Conservation (phyloP, 2,329 filamentous ascomycete genomes). For the Hortaea sp. region DNA sequence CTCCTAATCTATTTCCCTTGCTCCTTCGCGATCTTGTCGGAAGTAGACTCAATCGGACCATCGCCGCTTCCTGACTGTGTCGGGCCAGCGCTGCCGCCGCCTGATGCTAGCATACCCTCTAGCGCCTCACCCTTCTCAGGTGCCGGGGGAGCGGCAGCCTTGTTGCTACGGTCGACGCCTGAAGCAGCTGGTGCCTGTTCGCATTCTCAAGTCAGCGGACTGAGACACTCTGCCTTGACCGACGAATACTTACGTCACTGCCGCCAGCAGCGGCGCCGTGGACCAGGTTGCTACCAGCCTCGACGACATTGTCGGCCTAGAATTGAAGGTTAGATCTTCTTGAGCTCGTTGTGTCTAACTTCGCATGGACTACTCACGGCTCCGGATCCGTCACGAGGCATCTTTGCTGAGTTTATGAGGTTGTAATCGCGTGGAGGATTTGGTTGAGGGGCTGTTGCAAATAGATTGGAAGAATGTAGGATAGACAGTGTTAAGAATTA, state of each 20-base stretch:
- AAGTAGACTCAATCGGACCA: not conserved
- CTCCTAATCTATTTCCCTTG: not conserved
- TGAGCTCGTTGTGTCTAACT: not conserved
- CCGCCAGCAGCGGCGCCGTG: constrained; percentile 24
- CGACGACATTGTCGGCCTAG: constrained; percentile 28
- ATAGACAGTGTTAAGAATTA: too few species aligned
- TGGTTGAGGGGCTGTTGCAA: not conserved
- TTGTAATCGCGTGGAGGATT: constrained; percentile 4
- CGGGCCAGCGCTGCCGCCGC: constrained; percentile 19
- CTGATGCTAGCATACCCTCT: constrained; percentile 26
- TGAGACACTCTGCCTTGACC: not conserved
- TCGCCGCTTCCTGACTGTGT: constrained; percentile 3
- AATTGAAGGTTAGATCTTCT: not conserved
- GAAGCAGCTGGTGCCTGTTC: constrained; percentile 13
- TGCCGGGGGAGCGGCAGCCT: constrained; percentile 29
- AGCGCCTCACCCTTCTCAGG: constrained; percentile 28
- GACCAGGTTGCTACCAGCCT: constrained; percentile 27
- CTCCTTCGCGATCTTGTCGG: not conserved
- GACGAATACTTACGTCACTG: constrained; percentile 20
- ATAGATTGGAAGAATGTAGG: too few species aligned
- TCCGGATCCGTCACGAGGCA: constrained; percentile 34
- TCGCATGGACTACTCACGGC: constrained; percentile 2
- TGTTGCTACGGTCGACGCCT: constrained; percentile 27
- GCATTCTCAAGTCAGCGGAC: not conserved
- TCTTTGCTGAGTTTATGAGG: constrained; percentile 10